Percentiles rank a stretch among this genome's conserved stretches.
These are phyloP conservation scores for Senna siamea DNA, from an alignment of 306 rosid genomes.

Conservation along the genomic window DNA sequence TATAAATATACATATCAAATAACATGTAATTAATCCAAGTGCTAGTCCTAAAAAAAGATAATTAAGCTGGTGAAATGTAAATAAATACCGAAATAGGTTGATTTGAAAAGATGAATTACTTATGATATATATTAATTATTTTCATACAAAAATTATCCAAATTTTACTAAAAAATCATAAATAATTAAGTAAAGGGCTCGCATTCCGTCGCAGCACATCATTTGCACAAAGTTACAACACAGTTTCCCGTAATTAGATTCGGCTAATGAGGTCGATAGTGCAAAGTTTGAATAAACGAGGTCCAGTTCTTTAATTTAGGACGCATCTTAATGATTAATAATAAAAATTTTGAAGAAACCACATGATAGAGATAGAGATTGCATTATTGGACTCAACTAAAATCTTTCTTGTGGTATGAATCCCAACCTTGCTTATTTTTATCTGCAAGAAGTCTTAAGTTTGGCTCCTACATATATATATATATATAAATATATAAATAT, in stretches of 20 bases:
- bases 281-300: conserved; percentile 38
- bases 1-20: no score
- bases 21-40: no score
- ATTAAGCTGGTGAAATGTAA: no score
- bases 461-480: not conserved
- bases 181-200: conserved; percentile 33
- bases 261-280: conserved; percentile 42
- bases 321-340: conserved; percentile 28
- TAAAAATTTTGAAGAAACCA: no score
- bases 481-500: no score
- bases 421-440: not conserved
- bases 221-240: conserved; percentile 44
- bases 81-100: no score
- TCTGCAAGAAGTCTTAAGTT: not conserved
- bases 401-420: conserved; percentile 35
- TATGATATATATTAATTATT: not conserved
- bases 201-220: conserved; percentile 33
- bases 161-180: conserved; percentile 24
- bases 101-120: not conserved
- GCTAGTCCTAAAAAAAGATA: no score
- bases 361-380: conserved; percentile 15
- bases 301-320: conserved; percentile 29
- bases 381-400: conserved; percentile 39
- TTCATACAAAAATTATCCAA: no score
- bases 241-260: conserved; percentile 58